A percentile compares a stretch with the other conserved stretches of the same genome.
These are phyloP conservation scores for Pseudonitzschia multiseries DNA, from an alignment of 108 stramenopile species.

Conservation along the genomic window DNA sequence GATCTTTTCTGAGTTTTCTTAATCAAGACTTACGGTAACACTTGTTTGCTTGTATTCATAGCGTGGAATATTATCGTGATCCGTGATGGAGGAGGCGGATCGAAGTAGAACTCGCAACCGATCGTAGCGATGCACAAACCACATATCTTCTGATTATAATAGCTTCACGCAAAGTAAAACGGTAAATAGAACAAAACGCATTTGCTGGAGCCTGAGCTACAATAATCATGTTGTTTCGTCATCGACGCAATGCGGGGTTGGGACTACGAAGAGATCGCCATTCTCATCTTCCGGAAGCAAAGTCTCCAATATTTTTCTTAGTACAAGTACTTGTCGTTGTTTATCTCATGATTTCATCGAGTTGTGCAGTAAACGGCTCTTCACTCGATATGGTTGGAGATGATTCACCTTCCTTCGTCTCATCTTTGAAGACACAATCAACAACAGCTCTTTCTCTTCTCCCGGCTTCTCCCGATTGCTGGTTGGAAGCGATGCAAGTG, in stretches of 20 bases:
- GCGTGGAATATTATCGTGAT: too few species aligned
- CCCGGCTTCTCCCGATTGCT: constrained; percentile 38
- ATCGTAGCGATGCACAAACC: too few species aligned
- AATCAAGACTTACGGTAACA: too few species aligned
- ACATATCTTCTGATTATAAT: too few species aligned
- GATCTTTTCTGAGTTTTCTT: too few species aligned
- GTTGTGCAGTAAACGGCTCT: background rate
- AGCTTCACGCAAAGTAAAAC: too few species aligned
- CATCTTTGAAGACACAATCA: background rate
- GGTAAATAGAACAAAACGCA: too few species aligned
- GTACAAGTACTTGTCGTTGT: background rate
- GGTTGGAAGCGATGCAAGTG: constrained; percentile 30
- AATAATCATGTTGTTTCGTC: background rate
- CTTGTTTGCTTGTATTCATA: too few species aligned
- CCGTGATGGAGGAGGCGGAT: too few species aligned
- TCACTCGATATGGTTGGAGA: background rate
- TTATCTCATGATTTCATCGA: background rate
- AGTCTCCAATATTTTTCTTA: background rate
- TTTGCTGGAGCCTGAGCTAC: background rate
- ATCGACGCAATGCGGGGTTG: background rate
- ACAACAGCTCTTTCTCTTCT: constrained; percentile 16
- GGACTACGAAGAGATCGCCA: background rate
- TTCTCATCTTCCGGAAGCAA: background rate
- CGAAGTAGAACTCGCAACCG: too few species aligned
- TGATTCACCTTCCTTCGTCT: background rate